phyloP scores from a whole-genome alignment of 306 rosid species.

The Alnus glutinosa region DNA sequence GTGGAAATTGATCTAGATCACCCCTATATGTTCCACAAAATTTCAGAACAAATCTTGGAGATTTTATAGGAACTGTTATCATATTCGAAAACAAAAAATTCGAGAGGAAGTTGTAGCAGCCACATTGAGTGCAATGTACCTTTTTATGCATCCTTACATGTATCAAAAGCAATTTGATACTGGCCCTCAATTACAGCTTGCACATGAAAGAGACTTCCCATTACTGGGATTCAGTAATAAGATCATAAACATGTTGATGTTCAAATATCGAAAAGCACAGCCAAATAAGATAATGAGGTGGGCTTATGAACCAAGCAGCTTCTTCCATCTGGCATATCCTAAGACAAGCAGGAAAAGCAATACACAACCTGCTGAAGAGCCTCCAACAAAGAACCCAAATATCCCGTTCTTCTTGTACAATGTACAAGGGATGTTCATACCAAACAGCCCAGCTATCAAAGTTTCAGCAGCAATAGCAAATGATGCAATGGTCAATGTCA shows the following conservation, averaged over 20 bases:
- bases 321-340: slow-evolving; percentile 92
- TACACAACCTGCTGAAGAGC: slow-evolving; percentile 39
- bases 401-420: slow-evolving; percentile 29
- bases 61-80: background rate
- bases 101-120: background rate
- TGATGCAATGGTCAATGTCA: slow-evolving; percentile 88
- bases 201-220: slow-evolving; percentile 13
- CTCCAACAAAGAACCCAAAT: slow-evolving; percentile 55
- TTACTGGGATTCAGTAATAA: background rate
- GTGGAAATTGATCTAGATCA: background rate
- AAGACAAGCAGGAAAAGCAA: slow-evolving; percentile 62
- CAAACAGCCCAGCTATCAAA: slow-evolving; percentile 66
- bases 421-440: slow-evolving; percentile 85
- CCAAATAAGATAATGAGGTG: background rate
- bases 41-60: background rate
- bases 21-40: background rate
- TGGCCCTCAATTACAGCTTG: background rate
- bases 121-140: background rate
- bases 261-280: slow-evolving; percentile 10
- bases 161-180: background rate
- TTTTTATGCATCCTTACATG: background rate
- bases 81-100: background rate
- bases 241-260: background rate
- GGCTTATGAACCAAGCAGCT: slow-evolving; percentile 74
- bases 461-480: slow-evolving; percentile 81